Evolutionary conservation across 1,284 basidiomycete species (phyloP).

Genomic region (Cryptococcus amylolentus): DNA sequence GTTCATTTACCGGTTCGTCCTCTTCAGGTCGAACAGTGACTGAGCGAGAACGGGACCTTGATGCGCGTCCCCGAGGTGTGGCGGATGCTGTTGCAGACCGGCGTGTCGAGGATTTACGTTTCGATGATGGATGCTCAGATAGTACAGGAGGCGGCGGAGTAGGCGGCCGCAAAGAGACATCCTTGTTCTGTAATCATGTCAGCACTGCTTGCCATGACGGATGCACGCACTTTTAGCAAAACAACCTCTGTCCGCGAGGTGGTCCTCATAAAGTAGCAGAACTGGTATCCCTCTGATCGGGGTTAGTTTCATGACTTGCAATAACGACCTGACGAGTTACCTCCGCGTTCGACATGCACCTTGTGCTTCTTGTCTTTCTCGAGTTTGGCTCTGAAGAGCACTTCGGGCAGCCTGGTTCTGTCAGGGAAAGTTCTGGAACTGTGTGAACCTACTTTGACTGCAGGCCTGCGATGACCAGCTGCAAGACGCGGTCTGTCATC

Average conservation of each 20-base stretch:
- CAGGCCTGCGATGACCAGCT: slow-evolving; percentile 39
- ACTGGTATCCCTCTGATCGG: slow-evolving; percentile 42
- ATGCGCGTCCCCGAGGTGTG: slow-evolving; percentile 7
- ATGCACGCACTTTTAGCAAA: slow-evolving; percentile 35
- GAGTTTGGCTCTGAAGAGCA: slow-evolving; percentile 24
- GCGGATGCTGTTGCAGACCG: slow-evolving; percentile 3
- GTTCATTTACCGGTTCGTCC: slow-evolving; percentile 3
- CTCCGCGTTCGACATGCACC: slow-evolving; percentile 45
- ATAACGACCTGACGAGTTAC: slow-evolving; percentile 17
- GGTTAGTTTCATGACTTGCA: neutral
- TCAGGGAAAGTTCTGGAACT: neutral
- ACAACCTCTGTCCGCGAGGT: slow-evolving; percentile 46
- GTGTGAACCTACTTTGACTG: slow-evolving; percentile 29
- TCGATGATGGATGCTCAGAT: slow-evolving; percentile 7
- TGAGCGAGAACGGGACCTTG: slow-evolving; percentile 12
- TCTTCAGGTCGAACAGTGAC: slow-evolving; percentile 3
- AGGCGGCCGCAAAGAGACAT: slow-evolving; percentile 34
- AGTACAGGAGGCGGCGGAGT: slow-evolving; percentile 25
- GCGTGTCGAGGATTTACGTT: slow-evolving; percentile 18
- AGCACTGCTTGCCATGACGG: neutral
- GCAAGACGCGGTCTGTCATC: slow-evolving; percentile 41
- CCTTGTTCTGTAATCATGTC: slow-evolving; percentile 30
- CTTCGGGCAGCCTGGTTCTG: slow-evolving; percentile 22
- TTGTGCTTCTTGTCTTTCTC: slow-evolving; percentile 38
- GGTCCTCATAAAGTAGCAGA: slow-evolving; percentile 45